phyloP scores from a whole-genome alignment of 495 filamentous ascomycete species.

The Rusavskia elegans region DNA sequence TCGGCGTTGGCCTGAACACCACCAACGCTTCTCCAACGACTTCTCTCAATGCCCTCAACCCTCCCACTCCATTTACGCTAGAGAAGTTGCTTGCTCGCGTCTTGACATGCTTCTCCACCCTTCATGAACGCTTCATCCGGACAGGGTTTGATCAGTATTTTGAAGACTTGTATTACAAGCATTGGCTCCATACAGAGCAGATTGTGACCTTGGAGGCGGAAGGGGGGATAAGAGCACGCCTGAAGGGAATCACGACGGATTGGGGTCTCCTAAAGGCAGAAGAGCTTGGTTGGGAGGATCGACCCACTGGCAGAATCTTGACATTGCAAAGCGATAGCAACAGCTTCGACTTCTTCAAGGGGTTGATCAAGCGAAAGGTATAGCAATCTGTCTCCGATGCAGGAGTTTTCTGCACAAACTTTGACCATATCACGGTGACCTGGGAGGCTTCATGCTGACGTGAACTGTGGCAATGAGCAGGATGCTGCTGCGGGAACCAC shows the following conservation, averaged over 20 bases:
- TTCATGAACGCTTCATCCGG: conserved; percentile 59
- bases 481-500: too few relatives aligned
- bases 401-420: not conserved
- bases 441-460: too few relatives aligned
- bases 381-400: conserved; percentile 13
- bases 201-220: conserved; percentile 77
- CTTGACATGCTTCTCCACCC: conserved; percentile 57
- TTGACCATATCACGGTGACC: too few relatives aligned
- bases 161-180: conserved; percentile 63
- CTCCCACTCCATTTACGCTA: conserved; percentile 43
- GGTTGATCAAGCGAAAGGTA: conserved; percentile 69
- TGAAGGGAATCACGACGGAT: conserved; percentile 78
- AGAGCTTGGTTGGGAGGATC: conserved; percentile 58
- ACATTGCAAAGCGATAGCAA: conserved; percentile 92
- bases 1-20: conserved; percentile 81
- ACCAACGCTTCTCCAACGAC: conserved; percentile 79
- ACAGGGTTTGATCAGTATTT: conserved; percentile 57
- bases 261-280: conserved; percentile 74
- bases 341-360: conserved; percentile 95
- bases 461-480: too few relatives aligned
- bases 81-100: conserved; percentile 79
- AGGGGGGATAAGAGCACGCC: conserved; percentile 59
- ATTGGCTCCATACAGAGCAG: conserved; percentile 87
- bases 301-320: conserved; percentile 60
- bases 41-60: conserved; percentile 56